Evolutionary conservation across 2,329 filamentous ascomycete genomes (phyloP), one percentile per base, ranked within the genome.

Genomic region (Escovopsis sp.): DNA sequence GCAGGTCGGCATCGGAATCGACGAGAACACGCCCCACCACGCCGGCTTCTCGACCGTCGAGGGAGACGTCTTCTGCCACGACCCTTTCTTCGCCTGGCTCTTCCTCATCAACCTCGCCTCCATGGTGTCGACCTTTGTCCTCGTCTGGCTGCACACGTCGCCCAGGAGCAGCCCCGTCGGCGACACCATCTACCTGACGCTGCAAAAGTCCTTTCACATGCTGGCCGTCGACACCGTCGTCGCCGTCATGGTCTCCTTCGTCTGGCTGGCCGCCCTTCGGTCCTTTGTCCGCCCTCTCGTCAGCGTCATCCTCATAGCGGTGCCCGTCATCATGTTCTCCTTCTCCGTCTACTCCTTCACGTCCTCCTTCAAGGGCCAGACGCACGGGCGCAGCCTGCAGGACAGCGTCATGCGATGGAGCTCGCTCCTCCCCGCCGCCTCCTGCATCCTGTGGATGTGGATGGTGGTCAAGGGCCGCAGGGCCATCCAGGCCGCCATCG

Each of bases 281-380:
- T 91, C 87, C 5, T 95, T 94, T 60, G 85, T 93, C 19, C 77
- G 85, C 43, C 77, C 80, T n/a, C 66, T 96, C 42, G 84, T 95
- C 42, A 79, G 80, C 51, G 62, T 84, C 43, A 84, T 95, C 48
- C 63, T 95, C 33, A 66, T 95, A 35, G 82, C 85, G 1, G 87
- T 95, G 12, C 91, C 91, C 0, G 66, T 88, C 48, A 81, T 95
- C 26, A 73, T 95, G 45, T 75, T 91, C 49, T 87, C 86, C 0
- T 95, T 96, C 59, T 88, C 84, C 28, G 64, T 98, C 32, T 96
- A 96, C 57, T 83, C 91, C 0, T 80, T 98, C 51, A 75, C 94
- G 41, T 85, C 85, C 33, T 95, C 88, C 54, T 94, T 86, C 63
- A 80, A 86, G 55, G 85, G 85, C 3, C 66, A 70, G 28, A 82